phyloP scores from a whole-genome alignment of 192 early-diverging fungal genomes.

The Mortierella claussenii region DNA sequence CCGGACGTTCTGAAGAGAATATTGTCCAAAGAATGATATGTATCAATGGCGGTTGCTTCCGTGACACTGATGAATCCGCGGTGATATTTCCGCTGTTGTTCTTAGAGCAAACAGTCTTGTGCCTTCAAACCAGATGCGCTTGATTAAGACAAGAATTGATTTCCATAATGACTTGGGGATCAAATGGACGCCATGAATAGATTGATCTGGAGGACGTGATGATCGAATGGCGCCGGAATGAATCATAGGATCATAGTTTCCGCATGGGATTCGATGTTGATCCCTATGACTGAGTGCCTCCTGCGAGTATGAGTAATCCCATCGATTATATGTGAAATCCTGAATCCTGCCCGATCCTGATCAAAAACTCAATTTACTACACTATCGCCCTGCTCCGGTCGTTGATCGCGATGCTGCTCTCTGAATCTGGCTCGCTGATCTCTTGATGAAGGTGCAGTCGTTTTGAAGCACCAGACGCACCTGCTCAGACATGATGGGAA shows the following conservation, averaged over 20 bases:
- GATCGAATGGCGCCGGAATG: background rate
- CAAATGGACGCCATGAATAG: background rate
- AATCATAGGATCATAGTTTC: slow-evolving; percentile 9
- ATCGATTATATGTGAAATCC: background rate
- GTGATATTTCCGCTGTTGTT: background rate
- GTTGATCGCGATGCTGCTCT: no score
- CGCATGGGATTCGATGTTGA: slow-evolving; percentile 16
- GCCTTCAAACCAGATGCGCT: background rate
- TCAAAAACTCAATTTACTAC: no score
- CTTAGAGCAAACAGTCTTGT: background rate
- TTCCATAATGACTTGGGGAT: slow-evolving; percentile 14
- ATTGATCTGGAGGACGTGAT: background rate
- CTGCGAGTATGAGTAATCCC: no score
- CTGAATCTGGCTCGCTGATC: no score
- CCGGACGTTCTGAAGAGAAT: no score
- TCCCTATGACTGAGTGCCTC: background rate
- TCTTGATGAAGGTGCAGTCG: no score
- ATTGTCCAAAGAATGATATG: background rate
- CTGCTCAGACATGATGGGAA: slow-evolving; percentile 58
- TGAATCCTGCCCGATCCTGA: background rate
- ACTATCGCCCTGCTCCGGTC: no score
- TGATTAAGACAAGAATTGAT: background rate
- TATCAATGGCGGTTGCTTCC: no score
- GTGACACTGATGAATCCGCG: no score
- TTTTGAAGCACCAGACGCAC: slow-evolving; percentile 29